Evolutionary conservation across 2,329 filamentous ascomycete genomes (phyloP).

Genomic region (Xylaria multiplex): DNA sequence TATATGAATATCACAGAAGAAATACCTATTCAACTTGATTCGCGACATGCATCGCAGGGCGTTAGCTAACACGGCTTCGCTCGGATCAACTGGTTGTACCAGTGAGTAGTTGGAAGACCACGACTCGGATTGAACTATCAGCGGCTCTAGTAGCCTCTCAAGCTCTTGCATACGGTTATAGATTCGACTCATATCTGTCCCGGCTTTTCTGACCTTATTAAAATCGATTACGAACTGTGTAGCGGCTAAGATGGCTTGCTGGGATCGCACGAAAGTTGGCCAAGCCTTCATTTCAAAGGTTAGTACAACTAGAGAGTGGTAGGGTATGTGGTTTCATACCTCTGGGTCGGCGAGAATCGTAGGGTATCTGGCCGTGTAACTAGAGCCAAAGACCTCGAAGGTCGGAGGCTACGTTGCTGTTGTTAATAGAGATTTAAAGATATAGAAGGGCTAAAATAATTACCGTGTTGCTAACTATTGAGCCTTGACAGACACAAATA

Average conservation of each 20-base stretch:
- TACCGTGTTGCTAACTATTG: conserved; percentile 62
- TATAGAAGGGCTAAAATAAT: conserved; percentile 24
- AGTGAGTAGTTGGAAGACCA: conserved; percentile 50
- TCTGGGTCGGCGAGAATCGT: conserved; percentile 54
- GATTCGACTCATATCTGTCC: conserved; percentile 53
- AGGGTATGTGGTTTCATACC: conserved; percentile 43
- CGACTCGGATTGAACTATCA: conserved; percentile 51
- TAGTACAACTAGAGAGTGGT: conserved; percentile 27
- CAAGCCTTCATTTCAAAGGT: conserved; percentile 51
- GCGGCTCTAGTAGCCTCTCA: conserved; percentile 52
- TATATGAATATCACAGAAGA: background rate
- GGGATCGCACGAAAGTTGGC: conserved; percentile 56
- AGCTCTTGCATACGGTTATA: conserved; percentile 56
- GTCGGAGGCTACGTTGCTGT: conserved; percentile 51
- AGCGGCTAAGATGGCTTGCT: conserved; percentile 58
- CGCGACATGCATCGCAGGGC: conserved; percentile 58
- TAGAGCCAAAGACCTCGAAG: conserved; percentile 55
- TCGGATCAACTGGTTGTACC: conserved; percentile 51
- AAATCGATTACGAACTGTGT: conserved; percentile 61
- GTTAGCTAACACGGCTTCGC: conserved; percentile 55
- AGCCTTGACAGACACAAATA: conserved; percentile 60
- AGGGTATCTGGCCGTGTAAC: conserved; percentile 58
- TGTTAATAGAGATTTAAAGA: conserved; percentile 16
- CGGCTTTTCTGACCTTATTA: conserved; percentile 54
- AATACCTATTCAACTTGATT: conserved; percentile 61